Evolutionary conservation across 108 stramenopile genomes (phyloP), one percentile per base, ranked within the genome.

Genomic region (Skeletonema potamos): DNA sequence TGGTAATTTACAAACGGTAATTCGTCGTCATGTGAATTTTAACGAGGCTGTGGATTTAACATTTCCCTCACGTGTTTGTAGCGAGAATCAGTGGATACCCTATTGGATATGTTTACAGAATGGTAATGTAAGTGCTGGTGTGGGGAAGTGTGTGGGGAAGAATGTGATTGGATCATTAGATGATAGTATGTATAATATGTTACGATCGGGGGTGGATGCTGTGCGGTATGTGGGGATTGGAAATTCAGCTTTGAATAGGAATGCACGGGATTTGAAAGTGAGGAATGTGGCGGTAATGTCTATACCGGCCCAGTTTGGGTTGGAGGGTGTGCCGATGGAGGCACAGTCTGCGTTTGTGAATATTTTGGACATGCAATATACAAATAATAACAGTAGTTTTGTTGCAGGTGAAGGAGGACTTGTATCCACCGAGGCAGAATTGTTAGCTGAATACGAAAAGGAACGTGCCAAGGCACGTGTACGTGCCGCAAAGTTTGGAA

Each of bases 401-500:
- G 36, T 26, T 33, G 58, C 43, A 3, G 29, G 55, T 39, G 55
- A 39, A 30, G 73, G 59, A n/a, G 77, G 46, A 13, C n/a, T 32
- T 22, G 77, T 77, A 44, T 61, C 82, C 15, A 77, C 83, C 36
- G 83, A 84, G 30, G 79, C 75, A 2, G 86, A 72, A 22, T 57
- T 88, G 10, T 65, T 87, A 73, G 68, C 71, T 30, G 92, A 89
- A 39, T 93, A 90, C 64, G 78, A 88, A 56, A 75, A 83, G 60
- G 89, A 93, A 70, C 86, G 92, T 54, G 43, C 37, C 15, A 89
- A 88, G 69, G 84, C 85, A 9, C 70, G 76, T n/a, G 80, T 84
- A 11, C 66, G 92, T 2, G 92, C 92, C 26, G 74, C 75, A 18
- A 93, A 93, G 63, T 93, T 89, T 77, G 89, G 89, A 2, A 84